phyloP scores from a whole-genome alignment of 73 alveolate species.

The Uronychia setigera region DNA sequence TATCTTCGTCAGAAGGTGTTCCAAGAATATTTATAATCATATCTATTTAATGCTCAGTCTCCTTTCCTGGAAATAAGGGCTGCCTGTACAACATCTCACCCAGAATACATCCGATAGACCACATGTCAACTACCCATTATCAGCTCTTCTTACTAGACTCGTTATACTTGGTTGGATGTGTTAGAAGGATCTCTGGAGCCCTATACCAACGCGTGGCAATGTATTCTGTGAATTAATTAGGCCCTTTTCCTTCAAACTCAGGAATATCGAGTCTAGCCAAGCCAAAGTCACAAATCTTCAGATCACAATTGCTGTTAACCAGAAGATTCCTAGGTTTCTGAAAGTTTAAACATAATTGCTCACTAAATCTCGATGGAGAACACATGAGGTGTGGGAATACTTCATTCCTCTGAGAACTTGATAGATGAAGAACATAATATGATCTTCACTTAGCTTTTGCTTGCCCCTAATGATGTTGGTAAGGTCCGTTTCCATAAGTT shows the following conservation, averaged over 20 bases:
- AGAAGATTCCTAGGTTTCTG: constrained; percentile 78
- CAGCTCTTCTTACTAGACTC: constrained; percentile 44
- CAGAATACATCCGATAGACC: constrained; percentile 86
- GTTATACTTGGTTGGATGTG: too few relatives aligned
- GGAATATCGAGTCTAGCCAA: constrained; percentile 73
- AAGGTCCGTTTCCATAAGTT: constrained; percentile 96
- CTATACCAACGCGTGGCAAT: constrained; percentile 86
- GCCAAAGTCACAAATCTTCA: constrained; percentile 95
- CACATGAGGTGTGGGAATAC: constrained; percentile 87
- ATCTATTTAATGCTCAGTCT: constrained; percentile 77
- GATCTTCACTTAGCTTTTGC: constrained; percentile 89
- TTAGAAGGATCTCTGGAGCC: constrained; percentile 84
- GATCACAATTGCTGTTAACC: constrained; percentile 87
- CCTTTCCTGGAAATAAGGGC: constrained; percentile 76
- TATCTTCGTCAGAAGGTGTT: constrained; percentile 55
- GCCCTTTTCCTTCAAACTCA: constrained; percentile 36
- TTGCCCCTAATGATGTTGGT: constrained; percentile 83
- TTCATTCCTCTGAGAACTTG: constrained; percentile 87
- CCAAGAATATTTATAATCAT: constrained; percentile 76
- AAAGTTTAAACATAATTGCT: constrained; percentile 5
- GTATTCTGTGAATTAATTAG: constrained; percentile 69
- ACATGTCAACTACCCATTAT: constrained; percentile 55
- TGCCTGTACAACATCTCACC: constrained; percentile 74
- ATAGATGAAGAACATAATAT: constrained; percentile 82
- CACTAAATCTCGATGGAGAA: constrained; percentile 89